Conservation (phyloP, 78 protist genomes). For the Polysphondylium violaceum region DNA sequence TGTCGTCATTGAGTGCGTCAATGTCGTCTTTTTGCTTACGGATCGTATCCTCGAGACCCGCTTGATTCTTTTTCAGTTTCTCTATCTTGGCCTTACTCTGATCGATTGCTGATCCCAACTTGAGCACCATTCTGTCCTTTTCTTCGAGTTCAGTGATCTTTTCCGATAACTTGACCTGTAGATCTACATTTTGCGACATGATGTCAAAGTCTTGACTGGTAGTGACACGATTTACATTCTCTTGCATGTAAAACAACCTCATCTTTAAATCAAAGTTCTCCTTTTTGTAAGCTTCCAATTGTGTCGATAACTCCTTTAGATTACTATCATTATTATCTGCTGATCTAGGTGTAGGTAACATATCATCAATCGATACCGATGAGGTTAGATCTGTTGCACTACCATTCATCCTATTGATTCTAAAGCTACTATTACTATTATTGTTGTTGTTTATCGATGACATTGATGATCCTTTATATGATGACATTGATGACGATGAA, state of each 20-base stretch:
- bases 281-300: not conserved
- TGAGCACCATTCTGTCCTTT: not conserved
- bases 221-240: not conserved
- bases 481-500: no score
- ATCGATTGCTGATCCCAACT: not conserved
- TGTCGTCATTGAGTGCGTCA: not conserved
- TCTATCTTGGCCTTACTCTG: not conserved
- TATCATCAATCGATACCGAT: no score
- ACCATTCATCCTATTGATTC: no score
- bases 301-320: not conserved
- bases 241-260: slow-evolving; percentile 13
- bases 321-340: not conserved
- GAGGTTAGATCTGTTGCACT: no score
- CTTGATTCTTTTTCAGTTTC: not conserved
- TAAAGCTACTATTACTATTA: no score
- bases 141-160: slow-evolving; percentile 3
- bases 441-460: no score
- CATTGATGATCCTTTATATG: no score
- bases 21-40: not conserved
- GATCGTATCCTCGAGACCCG: no score
- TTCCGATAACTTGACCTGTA: not conserved
- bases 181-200: not conserved
- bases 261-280: slow-evolving; percentile 28
- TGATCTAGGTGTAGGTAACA: not conserved
- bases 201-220: not conserved